phyloP scores from a whole-genome alignment of 192 early-diverging fungal species.

The Linnemannia hyalina region DNA sequence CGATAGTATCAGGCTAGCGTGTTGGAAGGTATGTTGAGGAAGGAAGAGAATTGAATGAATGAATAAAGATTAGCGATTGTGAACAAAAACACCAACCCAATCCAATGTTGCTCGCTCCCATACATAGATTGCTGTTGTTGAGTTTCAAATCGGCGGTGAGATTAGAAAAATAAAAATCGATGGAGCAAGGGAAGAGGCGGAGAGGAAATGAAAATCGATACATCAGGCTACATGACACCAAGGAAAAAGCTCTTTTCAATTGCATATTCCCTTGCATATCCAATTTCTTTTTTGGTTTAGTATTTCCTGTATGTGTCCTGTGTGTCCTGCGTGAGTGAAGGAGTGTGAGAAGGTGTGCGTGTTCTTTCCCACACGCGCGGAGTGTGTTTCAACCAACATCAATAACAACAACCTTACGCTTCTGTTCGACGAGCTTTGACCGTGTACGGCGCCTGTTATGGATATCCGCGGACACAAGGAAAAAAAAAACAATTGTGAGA shows the following conservation, averaged over 20 bases:
- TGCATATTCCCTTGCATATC: slow-evolving; percentile 12
- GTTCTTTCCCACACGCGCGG: slow-evolving; percentile 4
- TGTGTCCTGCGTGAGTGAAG: not conserved
- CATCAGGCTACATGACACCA: not conserved
- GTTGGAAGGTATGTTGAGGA: not conserved
- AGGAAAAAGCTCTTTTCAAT: slow-evolving; percentile 9
- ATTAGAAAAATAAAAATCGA: not conserved
- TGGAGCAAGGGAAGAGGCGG: not conserved
- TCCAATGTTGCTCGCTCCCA: not conserved
- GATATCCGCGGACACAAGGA: not conserved
- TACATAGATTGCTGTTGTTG: not conserved
- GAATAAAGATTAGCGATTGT: not conserved
- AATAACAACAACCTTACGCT: slow-evolving; percentile 19
- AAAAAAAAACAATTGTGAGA: not conserved
- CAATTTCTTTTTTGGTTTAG: not conserved
- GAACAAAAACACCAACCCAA: not conserved
- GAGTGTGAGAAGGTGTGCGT: not conserved
- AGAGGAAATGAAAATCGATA: not conserved
- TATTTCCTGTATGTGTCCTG: not conserved
- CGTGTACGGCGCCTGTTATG: slow-evolving; percentile 25
- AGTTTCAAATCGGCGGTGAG: not conserved
- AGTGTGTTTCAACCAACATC: not conserved
- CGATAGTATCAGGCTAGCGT: slow-evolving; percentile 22
- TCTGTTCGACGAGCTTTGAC: slow-evolving; percentile 45
- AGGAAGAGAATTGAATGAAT: not conserved